Base-by-base conservation (phyloP, 352 stramenopile species). In the Aphanomyces astaci region DNA sequence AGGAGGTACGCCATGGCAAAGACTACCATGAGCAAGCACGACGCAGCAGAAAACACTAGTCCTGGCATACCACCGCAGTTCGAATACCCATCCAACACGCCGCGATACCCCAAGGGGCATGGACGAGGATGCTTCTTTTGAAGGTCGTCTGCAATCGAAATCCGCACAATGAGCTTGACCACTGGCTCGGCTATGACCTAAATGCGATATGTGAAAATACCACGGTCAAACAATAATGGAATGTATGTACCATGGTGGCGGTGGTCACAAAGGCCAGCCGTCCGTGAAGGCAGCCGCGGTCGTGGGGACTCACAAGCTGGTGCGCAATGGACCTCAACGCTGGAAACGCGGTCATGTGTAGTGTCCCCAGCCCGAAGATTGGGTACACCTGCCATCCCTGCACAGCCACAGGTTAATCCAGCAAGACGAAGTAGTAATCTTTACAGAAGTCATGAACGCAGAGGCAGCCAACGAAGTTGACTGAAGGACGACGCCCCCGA, bases 51-150 rank as follows among this genome's bases (percentile, higher is more conserved):
- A 59, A 59, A 59, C 22, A 59, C 30, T 17, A 59, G 22, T 19
- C 51, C 17, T 15, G 51, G 51, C 51, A 59, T 59, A n/a, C 51
- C 51, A 32, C 51, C 51, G 51, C 51, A 59, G 33, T 32, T 59
- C 5, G 51, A 7, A 19, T 39, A n/a, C 22, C 13, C 24, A 2
- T 59, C 24, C 11, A 59, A 25, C 13, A 59, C 51, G 19, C 51
- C 51, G 33, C n/a, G 51, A 25, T 59, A 59, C 33, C 51, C 51
- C 30, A 30, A 10, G 11, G 51, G 51, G 51, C 51, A 59, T 32
- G 17, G 25, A 2, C 27, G 51, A 0, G 51, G 51, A 59, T 59
- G 51, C 11, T 32, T 30, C 4, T n/a, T 15, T 32, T 59, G 22
- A 4, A 59, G 7, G 25, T 32, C 51, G 4, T 59, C n/a, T 30